A percentile compares a stretch with the other conserved stretches of the same genome.
These are phyloP conservation scores for Aspergillus novoparasiticus DNA, from an alignment of 2,329 filamentous ascomycete species.

Conservation along the genomic window DNA sequence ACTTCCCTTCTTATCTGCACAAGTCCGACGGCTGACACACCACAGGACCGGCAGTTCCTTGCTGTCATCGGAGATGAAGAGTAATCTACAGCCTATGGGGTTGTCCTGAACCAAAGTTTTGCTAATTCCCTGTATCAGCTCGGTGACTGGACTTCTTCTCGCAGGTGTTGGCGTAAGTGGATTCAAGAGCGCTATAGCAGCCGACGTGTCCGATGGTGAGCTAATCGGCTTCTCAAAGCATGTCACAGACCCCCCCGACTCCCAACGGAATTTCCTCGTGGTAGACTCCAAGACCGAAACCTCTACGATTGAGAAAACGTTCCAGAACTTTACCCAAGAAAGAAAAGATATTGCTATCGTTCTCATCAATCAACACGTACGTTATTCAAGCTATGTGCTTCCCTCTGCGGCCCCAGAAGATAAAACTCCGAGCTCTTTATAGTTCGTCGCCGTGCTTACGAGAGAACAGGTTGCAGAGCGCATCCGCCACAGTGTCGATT, in stretches of 20 bases:
- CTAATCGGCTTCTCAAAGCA: constrained; percentile 61
- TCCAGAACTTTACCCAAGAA: constrained; percentile 83
- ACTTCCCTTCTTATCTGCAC: constrained; percentile 6
- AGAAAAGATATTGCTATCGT: constrained; percentile 96
- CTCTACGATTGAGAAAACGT: constrained; percentile 82
- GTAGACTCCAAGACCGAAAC: constrained; percentile 94
- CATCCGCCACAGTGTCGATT: constrained; percentile 88
- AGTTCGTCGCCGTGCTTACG: background rate
- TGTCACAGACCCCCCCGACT: constrained; percentile 83
- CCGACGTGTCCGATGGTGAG: constrained; percentile 2
- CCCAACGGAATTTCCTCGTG: constrained; percentile 96
- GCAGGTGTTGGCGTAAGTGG: constrained; percentile 85
- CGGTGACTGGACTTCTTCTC: constrained; percentile 91
- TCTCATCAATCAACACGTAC: constrained; percentile 95
- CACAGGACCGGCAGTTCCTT: constrained; percentile 85
- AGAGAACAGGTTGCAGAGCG: constrained; percentile 77
- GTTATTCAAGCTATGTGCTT: constrained; percentile 25
- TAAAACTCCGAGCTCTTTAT: no score
- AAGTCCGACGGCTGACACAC: constrained; percentile 18
- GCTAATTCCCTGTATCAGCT: constrained; percentile 60
- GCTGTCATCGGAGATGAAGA: constrained; percentile 97
- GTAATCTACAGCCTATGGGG: constrained; percentile 29
- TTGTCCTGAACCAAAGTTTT: background rate
- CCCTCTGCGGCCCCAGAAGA: no score
- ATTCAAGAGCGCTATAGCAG: background rate